A percentile compares a stretch with the other conserved stretches of the same genome.
phyloP scores from a whole-genome alignment of 192 early-diverging fungal genomes.

The Backusella tarrabulga region DNA sequence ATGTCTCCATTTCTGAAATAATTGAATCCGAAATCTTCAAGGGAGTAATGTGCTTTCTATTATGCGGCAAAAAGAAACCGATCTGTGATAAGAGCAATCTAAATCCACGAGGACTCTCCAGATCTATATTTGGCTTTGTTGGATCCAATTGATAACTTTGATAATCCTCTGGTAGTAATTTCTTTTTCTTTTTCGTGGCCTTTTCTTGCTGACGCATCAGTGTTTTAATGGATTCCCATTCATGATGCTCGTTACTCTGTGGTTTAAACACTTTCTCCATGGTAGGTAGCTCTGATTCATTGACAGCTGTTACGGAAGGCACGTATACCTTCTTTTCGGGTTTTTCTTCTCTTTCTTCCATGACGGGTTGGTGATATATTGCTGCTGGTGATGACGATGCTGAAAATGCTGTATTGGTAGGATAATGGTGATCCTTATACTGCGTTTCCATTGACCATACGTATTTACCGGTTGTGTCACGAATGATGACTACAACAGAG shows the following conservation, averaged over 20 bases:
- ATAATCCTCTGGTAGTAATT: neutral
- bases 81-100: slow-evolving; percentile 63
- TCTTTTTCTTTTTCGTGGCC: neutral
- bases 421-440: slow-evolving; percentile 41
- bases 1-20: slow-evolving; percentile 57
- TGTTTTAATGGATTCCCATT: slow-evolving; percentile 29
- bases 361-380: neutral
- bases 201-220: slow-evolving; percentile 29
- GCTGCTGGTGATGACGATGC: neutral
- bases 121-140: slow-evolving; percentile 22
- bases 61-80: slow-evolving; percentile 63
- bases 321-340: neutral
- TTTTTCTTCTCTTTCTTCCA: neutral
- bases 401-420: neutral
- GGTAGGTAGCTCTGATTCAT: slow-evolving; percentile 33
- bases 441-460: slow-evolving; percentile 60
- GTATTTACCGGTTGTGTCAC: slow-evolving; percentile 72
- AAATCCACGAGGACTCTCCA: slow-evolving; percentile 47
- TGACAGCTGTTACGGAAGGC: slow-evolving; percentile 11
- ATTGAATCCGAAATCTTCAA: slow-evolving; percentile 62
- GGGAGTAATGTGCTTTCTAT: slow-evolving; percentile 57
- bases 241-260: slow-evolving; percentile 25
- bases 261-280: slow-evolving; percentile 37
- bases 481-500: slow-evolving; percentile 54
- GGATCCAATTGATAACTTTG: slow-evolving; percentile 26